Base-by-base conservation (phyloP, 2,329 filamentous ascomycete species). In the Ophiostoma sp. region DNA sequence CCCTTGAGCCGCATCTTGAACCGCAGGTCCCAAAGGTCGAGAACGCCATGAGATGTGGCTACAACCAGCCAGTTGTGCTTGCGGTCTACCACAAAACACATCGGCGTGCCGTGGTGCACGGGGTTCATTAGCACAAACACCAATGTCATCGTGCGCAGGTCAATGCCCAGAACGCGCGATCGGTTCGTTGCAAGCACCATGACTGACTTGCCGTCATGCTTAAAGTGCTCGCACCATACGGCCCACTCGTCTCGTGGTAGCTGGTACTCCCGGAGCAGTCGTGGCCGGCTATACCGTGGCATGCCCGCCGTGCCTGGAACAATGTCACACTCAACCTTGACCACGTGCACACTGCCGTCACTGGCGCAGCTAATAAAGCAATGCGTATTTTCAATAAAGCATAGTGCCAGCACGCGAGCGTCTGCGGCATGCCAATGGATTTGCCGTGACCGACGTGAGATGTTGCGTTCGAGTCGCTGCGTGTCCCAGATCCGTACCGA, bases 11-110 rank as follows among this genome's bases (percentile, higher is more conserved):
- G 87, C 73, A 98, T 85, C 72, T 88, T 90, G 82, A 99, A 99
- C n/a, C 95, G 89, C 55, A 99, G 83, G 77, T 99, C 95, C 95
- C 95, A 99, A 1, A 99, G 84, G 75, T 96, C 91, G 7, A 99
- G 82, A 41, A 98, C 89, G 47, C 96, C 95, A 76, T 98, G 93
- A 0, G 92, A 92, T 0, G 96, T 99, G 47, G 93, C 95, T 0
- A 98, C 80, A 1, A 96, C 84, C 3, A 99, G 82, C 95, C 95
- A 99, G 75, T 95, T 93, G 66, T 90, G 89, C 75, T 89, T 91
- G 69, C 87, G 85, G 75, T 97, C 93, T 44, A 97, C 84, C 74
- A 91, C 94, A 78, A 99, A 97, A 73, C 92, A 95, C 0, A 92
- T 97, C 0, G 93, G 92, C 0, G 89, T 91, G 12, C 95, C 95